These are phyloP conservation scores for Clarireedia sp. DNA, from an alignment of 2,329 filamentous ascomycete genomes.

Conservation along the genomic window DNA sequence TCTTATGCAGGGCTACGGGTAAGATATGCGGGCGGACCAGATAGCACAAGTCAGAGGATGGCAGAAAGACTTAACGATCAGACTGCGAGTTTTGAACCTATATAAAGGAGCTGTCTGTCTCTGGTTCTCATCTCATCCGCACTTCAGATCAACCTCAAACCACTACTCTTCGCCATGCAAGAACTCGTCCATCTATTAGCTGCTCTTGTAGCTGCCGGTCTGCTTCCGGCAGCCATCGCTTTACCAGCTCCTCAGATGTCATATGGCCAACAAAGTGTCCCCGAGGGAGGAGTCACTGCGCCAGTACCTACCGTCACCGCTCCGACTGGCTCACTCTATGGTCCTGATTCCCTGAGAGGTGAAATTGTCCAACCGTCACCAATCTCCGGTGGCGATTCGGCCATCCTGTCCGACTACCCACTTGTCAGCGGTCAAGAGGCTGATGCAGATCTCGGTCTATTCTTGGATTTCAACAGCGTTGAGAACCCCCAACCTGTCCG, in stretches of 20 bases:
- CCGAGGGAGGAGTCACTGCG: slow-evolving; percentile 35
- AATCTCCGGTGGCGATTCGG: slow-evolving; percentile 33
- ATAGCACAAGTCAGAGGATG: too few relatives aligned
- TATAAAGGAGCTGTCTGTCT: too few relatives aligned
- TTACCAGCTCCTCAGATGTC: slow-evolving; percentile 27
- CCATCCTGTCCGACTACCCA: slow-evolving; percentile 33
- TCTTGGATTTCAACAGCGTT: slow-evolving; percentile 44
- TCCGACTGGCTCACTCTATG: slow-evolving; percentile 35
- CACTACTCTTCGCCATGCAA: too few relatives aligned
- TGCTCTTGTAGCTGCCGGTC: slow-evolving; percentile 7
- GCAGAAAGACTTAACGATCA: too few relatives aligned
- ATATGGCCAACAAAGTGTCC: slow-evolving; percentile 36
- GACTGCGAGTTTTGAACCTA: too few relatives aligned
- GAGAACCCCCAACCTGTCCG: slow-evolving; percentile 47
- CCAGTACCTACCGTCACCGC: slow-evolving; percentile 33
- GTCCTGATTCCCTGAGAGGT: slow-evolving; percentile 34
- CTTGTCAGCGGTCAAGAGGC: slow-evolving; percentile 44
- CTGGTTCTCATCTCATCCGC: too few relatives aligned
- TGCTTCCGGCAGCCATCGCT: slow-evolving; percentile 12
- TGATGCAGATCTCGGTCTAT: slow-evolving; percentile 41
- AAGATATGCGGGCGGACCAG: too few relatives aligned
- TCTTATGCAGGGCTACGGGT: too few relatives aligned
- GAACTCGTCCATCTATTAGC: background rate
- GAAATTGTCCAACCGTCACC: slow-evolving; percentile 33
- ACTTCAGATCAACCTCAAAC: too few relatives aligned